Evolutionary conservation across 225 moss, liverwort and hornwort species (phyloP).

Genomic region (Pleurozium schreberi): DNA sequence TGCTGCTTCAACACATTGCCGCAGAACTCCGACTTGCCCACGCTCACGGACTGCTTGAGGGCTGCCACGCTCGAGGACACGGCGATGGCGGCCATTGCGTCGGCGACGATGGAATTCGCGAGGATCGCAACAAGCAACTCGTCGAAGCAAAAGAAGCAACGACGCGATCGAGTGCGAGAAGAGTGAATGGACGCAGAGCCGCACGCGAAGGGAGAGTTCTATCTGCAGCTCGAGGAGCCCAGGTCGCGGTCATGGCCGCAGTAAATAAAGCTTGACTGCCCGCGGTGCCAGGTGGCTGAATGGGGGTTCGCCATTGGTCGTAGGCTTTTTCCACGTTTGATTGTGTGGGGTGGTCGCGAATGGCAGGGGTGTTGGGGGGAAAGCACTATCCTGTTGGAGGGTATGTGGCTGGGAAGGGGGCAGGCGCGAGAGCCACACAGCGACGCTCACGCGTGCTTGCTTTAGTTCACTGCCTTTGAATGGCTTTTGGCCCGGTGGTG

Average conservation of each 20-base stretch:
- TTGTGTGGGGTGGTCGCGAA: fast-evolving
- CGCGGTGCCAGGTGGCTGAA: neutral
- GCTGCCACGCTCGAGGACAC: constrained; percentile 14
- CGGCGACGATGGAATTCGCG: neutral
- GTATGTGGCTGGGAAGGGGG: constrained; percentile 12
- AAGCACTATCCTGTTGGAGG: neutral
- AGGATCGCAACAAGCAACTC: neutral
- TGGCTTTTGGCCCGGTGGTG: neutral
- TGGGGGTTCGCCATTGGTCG: neutral
- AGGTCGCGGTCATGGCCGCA: neutral
- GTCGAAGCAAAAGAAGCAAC: neutral
- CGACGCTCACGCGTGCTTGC: neutral
- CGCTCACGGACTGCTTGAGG: constrained; percentile 17
- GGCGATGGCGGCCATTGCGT: constrained; percentile 22
- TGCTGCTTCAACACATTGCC: constrained; percentile 27
- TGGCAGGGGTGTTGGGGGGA: neutral
- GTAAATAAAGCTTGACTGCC: neutral
- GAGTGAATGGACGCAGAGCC: neutral
- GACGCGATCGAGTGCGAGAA: neutral
- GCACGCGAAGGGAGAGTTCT: neutral
- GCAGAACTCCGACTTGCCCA: constrained; percentile 26
- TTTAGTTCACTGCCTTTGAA: neutral
- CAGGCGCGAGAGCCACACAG: neutral
- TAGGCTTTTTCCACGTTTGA: neutral
- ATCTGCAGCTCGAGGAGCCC: neutral